Evolutionary conservation across 495 filamentous ascomycete genomes (phyloP).

Genomic region (Penicillium daleae): DNA sequence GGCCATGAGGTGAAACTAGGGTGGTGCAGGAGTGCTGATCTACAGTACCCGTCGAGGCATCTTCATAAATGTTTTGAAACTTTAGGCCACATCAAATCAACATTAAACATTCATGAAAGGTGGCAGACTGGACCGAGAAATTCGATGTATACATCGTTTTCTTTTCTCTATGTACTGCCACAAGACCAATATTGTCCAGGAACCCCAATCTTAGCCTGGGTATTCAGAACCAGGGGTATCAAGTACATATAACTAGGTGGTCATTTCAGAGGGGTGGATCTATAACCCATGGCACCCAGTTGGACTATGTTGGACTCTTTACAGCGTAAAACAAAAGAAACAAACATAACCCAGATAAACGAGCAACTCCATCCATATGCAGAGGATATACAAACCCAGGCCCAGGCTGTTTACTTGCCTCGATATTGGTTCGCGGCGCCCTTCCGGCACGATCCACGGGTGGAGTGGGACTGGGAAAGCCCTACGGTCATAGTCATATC

Average conservation of each 20-base stretch:
- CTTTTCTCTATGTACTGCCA: neutral
- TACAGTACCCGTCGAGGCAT: too few relatives aligned
- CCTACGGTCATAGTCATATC: conserved; percentile 2
- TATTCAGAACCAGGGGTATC: too few relatives aligned
- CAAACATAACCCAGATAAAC: neutral
- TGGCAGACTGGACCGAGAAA: too few relatives aligned
- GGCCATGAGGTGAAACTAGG: neutral
- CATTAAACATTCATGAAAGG: too few relatives aligned
- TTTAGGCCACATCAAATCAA: too few relatives aligned
- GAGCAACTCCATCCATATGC: neutral
- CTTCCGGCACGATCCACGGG: neutral
- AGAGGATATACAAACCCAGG: neutral
- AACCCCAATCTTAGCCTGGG: too few relatives aligned
- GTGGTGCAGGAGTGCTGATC: neutral
- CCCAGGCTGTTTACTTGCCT: neutral
- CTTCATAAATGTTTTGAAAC: too few relatives aligned
- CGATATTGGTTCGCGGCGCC: neutral
- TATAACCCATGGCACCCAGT: too few relatives aligned
- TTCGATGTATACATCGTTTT: neutral
- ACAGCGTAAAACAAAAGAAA: neutral
- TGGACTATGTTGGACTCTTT: too few relatives aligned
- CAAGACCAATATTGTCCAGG: neutral
- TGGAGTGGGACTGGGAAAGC: neutral
- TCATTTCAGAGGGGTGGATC: too few relatives aligned
- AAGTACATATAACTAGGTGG: too few relatives aligned